A percentile compares a stretch with the other conserved stretches of the same genome.
Conservation (phyloP, 73 alveolate species). For the Tetrahymena elliotti region DNA sequence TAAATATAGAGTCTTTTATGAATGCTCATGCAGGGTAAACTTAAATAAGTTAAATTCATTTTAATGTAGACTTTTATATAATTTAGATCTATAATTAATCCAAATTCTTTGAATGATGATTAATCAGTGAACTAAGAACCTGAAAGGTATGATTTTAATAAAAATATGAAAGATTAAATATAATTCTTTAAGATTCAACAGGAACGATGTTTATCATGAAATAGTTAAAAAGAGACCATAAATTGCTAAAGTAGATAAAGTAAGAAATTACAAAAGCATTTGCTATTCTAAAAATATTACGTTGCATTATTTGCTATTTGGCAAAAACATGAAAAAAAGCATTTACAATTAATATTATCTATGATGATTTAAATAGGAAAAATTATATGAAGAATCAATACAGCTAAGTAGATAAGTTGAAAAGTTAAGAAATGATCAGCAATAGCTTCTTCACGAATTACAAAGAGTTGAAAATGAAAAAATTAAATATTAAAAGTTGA, state of each 20-base stretch:
- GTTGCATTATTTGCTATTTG: not conserved
- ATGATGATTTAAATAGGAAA: not conserved
- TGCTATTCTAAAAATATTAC: not conserved
- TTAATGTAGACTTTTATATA: not conserved
- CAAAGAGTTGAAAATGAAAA: not conserved
- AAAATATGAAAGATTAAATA: not conserved
- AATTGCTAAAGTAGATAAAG: not conserved
- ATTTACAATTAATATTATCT: no score
- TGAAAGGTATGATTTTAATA: not conserved
- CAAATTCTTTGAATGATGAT: not conserved
- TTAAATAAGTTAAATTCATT: not conserved
- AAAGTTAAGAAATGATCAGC: not conserved
- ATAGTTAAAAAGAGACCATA: not conserved
- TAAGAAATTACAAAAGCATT: not conserved
- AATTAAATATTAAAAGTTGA: not conserved
- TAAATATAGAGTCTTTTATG: not conserved
- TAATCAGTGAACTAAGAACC: not conserved
- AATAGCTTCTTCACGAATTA: not conserved
- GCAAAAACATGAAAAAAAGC: not conserved
- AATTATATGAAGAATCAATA: not conserved
- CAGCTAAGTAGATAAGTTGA: not conserved
- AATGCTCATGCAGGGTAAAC: not conserved
- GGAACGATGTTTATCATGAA: not conserved
- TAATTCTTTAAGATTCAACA: not conserved
- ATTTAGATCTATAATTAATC: not conserved